Conservation (phyloP, 768 basidiomycete genomes). For the Rhodotorula taiwanensis region DNA sequence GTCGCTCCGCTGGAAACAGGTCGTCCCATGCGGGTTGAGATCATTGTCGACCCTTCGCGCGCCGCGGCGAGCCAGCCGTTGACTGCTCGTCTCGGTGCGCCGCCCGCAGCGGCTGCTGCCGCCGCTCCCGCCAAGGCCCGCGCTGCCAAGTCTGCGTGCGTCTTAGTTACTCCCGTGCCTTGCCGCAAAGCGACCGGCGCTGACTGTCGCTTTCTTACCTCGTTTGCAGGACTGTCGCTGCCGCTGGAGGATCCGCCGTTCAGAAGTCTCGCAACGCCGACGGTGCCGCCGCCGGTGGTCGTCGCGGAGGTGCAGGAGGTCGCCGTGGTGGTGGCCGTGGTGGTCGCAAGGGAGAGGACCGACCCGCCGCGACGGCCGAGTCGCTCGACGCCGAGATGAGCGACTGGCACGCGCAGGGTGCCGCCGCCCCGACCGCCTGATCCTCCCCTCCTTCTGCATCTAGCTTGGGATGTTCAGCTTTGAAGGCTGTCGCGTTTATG, state of each 20-base stretch:
- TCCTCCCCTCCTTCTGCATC: too few relatives aligned
- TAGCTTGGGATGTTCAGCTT: too few relatives aligned
- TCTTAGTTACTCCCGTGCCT: slow-evolving; percentile 35
- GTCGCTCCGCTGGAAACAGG: slow-evolving; percentile 54
- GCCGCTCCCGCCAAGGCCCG: slow-evolving; percentile 28
- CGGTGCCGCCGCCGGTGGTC: slow-evolving; percentile 48
- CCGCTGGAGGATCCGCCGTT: slow-evolving; percentile 18
- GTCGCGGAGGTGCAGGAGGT: slow-evolving; percentile 50
- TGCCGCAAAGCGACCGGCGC: too few relatives aligned
- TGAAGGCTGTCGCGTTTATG: too few relatives aligned
- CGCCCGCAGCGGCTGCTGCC: slow-evolving; percentile 47
- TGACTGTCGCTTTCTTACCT: slow-evolving; percentile 39
- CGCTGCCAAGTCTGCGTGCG: slow-evolving; percentile 20
- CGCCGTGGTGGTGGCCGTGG: slow-evolving; percentile 42
- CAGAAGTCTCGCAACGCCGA: slow-evolving; percentile 40
- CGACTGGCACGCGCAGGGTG: slow-evolving; percentile 46
- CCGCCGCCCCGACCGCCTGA: slow-evolving; percentile 5
- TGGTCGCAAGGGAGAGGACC: slow-evolving; percentile 50
- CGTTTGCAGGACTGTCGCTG: slow-evolving; percentile 39
- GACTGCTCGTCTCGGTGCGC: slow-evolving; percentile 76
- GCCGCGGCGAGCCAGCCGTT: slow-evolving; percentile 59
- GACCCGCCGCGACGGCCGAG: slow-evolving; percentile 72
- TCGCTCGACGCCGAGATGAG: slow-evolving; percentile 98
- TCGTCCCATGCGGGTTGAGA: slow-evolving; percentile 98
- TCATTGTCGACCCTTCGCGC: slow-evolving; percentile 75